Percentiles rank a stretch among this genome's conserved stretches.
These are phyloP conservation scores for Meredithiella fracta DNA, from an alignment of 2,329 filamentous ascomycete species.

Conservation along the genomic window DNA sequence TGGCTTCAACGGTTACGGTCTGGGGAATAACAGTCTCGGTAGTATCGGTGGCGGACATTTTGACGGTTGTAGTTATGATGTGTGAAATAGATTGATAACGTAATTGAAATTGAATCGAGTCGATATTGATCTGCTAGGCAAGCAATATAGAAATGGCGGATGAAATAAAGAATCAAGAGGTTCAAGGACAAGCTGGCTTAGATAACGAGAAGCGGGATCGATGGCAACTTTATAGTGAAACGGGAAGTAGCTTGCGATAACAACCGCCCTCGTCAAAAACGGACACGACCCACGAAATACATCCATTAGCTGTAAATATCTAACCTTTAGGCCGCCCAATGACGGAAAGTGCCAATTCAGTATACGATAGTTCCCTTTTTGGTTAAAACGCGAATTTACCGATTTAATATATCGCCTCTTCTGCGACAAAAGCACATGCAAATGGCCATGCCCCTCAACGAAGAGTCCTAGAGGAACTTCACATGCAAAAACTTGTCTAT, in stretches of 20 bases:
- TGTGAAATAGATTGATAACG: background rate
- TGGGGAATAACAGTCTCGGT: constrained; percentile 16
- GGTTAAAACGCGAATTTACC: background rate
- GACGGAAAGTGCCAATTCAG: background rate
- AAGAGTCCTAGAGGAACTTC: background rate
- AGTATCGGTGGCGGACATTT: constrained; percentile 23
- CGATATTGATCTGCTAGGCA: background rate
- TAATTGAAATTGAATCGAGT: background rate
- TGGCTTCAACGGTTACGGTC: constrained; percentile 17
- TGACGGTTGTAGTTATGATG: constrained; percentile 10
- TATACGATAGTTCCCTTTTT: background rate
- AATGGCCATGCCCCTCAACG: background rate
- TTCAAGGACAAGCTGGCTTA: background rate
- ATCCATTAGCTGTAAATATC: too few relatives aligned
- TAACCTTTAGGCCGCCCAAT: too few relatives aligned
- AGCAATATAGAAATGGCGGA: background rate
- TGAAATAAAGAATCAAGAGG: background rate
- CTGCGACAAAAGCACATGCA: background rate
- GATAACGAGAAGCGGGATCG: background rate
- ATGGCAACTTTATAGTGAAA: background rate
- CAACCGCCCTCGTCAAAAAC: background rate
- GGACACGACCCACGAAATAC: background rate
- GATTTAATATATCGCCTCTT: background rate
- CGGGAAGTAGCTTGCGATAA: background rate
- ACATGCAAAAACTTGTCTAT: background rate